Conservation (phyloP, 169 alveolate species). For the Perkinsus chesapeaki region DNA sequence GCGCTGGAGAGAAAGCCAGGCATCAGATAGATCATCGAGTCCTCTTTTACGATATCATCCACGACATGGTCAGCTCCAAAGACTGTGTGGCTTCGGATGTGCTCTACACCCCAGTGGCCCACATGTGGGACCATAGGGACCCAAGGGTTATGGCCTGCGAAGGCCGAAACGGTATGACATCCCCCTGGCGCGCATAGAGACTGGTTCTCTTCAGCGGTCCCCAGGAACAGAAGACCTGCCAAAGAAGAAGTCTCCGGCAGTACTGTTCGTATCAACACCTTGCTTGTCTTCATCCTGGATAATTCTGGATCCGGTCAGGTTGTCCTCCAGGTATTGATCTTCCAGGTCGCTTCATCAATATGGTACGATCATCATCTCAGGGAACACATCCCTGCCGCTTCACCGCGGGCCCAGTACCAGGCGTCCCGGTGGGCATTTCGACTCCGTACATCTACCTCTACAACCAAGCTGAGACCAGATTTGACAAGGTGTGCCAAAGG, state of each 20-base stretch:
- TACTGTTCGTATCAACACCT: neutral
- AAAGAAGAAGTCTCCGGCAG: neutral
- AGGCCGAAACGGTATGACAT: neutral
- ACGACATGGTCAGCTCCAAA: neutral
- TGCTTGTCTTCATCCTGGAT: neutral
- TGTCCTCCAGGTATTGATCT: neutral
- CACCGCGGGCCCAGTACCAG: neutral
- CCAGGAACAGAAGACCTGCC: neutral
- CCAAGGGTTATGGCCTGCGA: neutral
- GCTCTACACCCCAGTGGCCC: neutral
- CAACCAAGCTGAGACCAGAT: neutral
- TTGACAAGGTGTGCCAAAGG: slow-evolving; percentile 25
- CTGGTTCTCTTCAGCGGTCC: neutral
- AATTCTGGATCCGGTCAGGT: neutral
- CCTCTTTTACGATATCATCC: neutral
- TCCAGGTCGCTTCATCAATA: no score
- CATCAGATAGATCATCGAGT: neutral
- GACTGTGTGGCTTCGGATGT: neutral
- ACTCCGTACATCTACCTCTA: slow-evolving; percentile 11
- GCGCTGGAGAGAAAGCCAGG: neutral
- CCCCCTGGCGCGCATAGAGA: neutral
- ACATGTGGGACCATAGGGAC: neutral
- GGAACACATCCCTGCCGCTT: neutral
- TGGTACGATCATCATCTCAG: neutral
- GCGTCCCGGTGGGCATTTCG: neutral